These are phyloP conservation scores for Lentinula boryana DNA, from an alignment of 768 basidiomycete species.

Conservation along the genomic window DNA sequence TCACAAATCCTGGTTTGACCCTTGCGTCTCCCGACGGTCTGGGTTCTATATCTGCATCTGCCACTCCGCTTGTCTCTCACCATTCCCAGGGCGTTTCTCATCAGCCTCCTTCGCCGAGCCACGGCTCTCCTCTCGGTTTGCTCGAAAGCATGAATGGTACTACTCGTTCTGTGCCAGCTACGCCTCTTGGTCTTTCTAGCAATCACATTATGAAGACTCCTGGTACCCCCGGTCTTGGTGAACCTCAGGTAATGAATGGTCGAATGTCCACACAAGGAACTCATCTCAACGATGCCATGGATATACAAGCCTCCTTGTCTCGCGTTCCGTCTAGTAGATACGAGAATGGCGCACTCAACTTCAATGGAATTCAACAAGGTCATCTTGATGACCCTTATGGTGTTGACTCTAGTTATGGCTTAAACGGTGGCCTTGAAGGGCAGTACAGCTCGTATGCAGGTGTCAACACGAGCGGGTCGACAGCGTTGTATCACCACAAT, in stretches of 20 bases:
- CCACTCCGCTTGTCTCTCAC: constrained; percentile 60
- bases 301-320: constrained; percentile 70
- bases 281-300: constrained; percentile 42
- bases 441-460: constrained; percentile 49
- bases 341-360: constrained; percentile 48
- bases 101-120: constrained; percentile 53
- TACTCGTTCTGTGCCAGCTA: constrained; percentile 80
- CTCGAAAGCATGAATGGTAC: constrained; percentile 55
- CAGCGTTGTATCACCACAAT: constrained; percentile 73
- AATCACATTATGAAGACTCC: constrained; percentile 59
- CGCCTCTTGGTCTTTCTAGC: constrained; percentile 59
- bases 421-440: constrained; percentile 45
- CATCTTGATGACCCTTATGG: constrained; percentile 48
- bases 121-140: constrained; percentile 66
- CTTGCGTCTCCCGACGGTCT: constrained; percentile 44
- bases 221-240: constrained; percentile 55
- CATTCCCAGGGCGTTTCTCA: constrained; percentile 46
- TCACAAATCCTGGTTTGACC: constrained; percentile 69
- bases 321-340: constrained; percentile 56
- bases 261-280: constrained; percentile 50
- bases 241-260: constrained; percentile 54
- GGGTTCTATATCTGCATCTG: constrained; percentile 48
- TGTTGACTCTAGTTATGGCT: constrained; percentile 48
- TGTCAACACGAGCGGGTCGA: constrained; percentile 48
- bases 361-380: constrained; percentile 43